Evolutionary conservation across 306 rosid genomes (phyloP), one percentile per base, ranked within the genome.

Genomic region (Dicorynia guianensis): DNA sequence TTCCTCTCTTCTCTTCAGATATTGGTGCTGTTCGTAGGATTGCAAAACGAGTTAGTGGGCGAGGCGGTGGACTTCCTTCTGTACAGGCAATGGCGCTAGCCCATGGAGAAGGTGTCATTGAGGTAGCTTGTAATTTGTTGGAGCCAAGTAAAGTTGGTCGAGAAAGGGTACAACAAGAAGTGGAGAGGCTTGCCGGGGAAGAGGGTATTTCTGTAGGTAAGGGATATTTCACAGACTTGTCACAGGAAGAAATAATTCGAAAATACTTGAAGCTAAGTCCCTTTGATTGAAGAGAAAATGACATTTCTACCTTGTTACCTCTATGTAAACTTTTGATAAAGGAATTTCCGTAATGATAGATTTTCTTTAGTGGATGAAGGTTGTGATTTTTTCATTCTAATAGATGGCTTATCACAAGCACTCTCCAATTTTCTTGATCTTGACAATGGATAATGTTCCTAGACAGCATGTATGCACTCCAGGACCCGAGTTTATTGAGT

Each of bases 31-130:
- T 77, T 69, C 85, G 87, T 6, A 84, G 86, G 72, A 86, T 87
- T 56, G 88, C 76, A 25, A 71, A 71, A 43, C 48, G 44, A 18
- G 56, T 71, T 71, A 71, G 76, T 5, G 56, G 76, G 42, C 88
- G 76, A 56, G 76, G 66, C 8, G 66, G 66, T 25, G 76, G 76
- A 66, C 81, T 95, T 68, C 77, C 91, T 47, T 84, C 91, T 5
- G 96, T 90, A 44, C 98, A 95, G 82, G 96, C 98, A 47, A 92
- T 92, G 95, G 97, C 98, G 12, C 84, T 71, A 14, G 76, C 63
- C 25, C 66, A 56, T 9, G 76, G 66, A 5, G 34, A 71, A 56
- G 76, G 76, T 34, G 66, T 66, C 59, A 65, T 11, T 5, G 59
- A 76, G 74, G 67, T 55, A 44, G 74, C 80, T 39, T 54, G 67